Percentiles rank a stretch among this genome's conserved stretches.
Evolutionary conservation across 257 asterid species (phyloP).

Genomic region (Fraxinus excelsior): DNA sequence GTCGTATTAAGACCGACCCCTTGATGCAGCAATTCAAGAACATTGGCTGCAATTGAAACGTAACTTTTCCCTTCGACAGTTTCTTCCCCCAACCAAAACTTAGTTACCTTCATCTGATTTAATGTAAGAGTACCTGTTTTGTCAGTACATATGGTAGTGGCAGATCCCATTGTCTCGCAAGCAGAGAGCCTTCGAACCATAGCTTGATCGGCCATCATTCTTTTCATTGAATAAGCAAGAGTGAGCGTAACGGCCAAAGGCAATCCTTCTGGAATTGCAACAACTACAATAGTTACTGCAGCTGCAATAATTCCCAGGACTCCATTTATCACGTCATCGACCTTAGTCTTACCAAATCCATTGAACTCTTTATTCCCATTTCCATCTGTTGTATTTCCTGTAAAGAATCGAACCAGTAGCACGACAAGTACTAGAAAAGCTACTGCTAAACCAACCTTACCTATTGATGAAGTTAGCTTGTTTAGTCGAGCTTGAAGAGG

Average conservation of each 20-base stretch:
- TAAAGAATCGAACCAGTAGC: conserved; percentile 43
- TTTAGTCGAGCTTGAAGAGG: conserved; percentile 53
- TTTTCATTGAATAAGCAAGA: too few relatives aligned
- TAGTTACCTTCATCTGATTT: conserved; percentile 49
- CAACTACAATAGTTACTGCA: conserved; percentile 55
- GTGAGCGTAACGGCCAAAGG: conserved; percentile 59
- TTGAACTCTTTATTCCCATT: conserved; percentile 39
- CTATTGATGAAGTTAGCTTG: conserved; percentile 47
- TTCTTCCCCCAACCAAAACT: conserved; percentile 42
- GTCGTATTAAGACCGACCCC: conserved; percentile 56
- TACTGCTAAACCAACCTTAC: conserved; percentile 47
- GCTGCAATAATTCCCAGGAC: conserved; percentile 47
- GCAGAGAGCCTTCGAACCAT: too few relatives aligned
- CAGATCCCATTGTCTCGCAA: too few relatives aligned
- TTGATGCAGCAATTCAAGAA: conserved; percentile 38
- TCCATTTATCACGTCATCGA: conserved; percentile 40
- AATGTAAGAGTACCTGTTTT: too few relatives aligned
- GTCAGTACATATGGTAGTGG: too few relatives aligned
- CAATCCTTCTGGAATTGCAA: conserved; percentile 60
- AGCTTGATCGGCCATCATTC: too few relatives aligned
- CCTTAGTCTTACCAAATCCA: conserved; percentile 30
- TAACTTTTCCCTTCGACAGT: conserved; percentile 3
- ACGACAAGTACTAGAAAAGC: conserved; percentile 50
- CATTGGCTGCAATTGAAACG: conserved; percentile 18
- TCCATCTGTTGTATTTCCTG: conserved; percentile 40